These are phyloP conservation scores for Metschnikowia baotianmanensis DNA, from an alignment of 805 yeast genomes.

Conservation along the genomic window DNA sequence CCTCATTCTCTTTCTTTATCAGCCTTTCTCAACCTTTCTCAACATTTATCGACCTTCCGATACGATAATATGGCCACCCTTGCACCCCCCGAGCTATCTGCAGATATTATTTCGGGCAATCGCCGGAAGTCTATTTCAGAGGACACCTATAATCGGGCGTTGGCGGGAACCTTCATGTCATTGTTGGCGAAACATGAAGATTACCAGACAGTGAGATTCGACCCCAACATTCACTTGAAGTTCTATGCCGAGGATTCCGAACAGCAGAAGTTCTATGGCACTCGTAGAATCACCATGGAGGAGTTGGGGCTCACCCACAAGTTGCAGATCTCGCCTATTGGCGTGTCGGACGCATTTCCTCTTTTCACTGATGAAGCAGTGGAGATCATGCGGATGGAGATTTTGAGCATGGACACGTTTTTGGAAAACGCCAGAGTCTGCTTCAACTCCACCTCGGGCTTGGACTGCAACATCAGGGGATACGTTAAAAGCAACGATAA, in stretches of 20 bases:
- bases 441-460: constrained; percentile 45
- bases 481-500: constrained; percentile 36
- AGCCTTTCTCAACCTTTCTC: neutral
- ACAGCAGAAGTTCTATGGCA: constrained; percentile 35
- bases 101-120: constrained; percentile 36
- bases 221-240: constrained; percentile 34
- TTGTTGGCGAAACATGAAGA: constrained; percentile 9
- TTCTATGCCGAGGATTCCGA: constrained; percentile 29
- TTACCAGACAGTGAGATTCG: constrained; percentile 24
- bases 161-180: constrained; percentile 12
- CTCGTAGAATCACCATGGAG: constrained; percentile 42
- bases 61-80: neutral
- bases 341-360: constrained; percentile 60
- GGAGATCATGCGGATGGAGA: constrained; percentile 55
- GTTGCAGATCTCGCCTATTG: constrained; percentile 52
- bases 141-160: constrained; percentile 24
- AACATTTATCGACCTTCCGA: neutral
- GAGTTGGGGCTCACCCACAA: constrained; percentile 48
- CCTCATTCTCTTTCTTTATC: neutral
- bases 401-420: constrained; percentile 47
- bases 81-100: constrained; percentile 28
- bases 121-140: constrained; percentile 33
- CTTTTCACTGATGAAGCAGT: constrained; percentile 60
- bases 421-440: constrained; percentile 43
- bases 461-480: constrained; percentile 52